Evolutionary conservation across 2,329 filamentous ascomycete genomes (phyloP).

Genomic region (Colletotrichum spinosum): DNA sequence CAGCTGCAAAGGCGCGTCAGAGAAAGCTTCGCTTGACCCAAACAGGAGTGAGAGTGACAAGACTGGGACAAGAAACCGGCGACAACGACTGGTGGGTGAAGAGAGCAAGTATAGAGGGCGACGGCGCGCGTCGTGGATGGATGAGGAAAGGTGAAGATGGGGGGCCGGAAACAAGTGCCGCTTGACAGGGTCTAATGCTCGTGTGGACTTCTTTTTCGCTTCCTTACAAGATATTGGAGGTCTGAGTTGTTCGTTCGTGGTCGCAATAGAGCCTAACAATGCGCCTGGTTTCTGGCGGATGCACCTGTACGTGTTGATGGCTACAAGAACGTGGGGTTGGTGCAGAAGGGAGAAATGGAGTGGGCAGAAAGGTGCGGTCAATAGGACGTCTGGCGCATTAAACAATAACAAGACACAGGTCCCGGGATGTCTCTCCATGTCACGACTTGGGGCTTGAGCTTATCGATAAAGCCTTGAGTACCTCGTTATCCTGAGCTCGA

Average conservation of each 20-base stretch:
- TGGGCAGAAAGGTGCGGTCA: slow-evolving; percentile 40
- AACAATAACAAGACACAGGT: slow-evolving; percentile 36
- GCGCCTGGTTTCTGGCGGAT: slow-evolving; percentile 39
- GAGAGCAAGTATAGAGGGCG: slow-evolving; percentile 21
- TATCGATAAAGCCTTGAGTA: slow-evolving; percentile 25
- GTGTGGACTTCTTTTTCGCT: not conserved
- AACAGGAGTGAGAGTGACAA: slow-evolving; percentile 26
- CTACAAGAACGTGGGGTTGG: slow-evolving; percentile 52
- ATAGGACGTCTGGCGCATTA: slow-evolving; percentile 36
- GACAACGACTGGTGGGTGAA: slow-evolving; percentile 26
- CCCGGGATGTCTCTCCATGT: slow-evolving; percentile 21
- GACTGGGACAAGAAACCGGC: slow-evolving; percentile 19
- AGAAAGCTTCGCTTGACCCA: slow-evolving; percentile 41
- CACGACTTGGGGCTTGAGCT: not conserved
- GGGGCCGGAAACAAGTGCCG: slow-evolving; percentile 26
- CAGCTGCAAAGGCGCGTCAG: slow-evolving; percentile 54
- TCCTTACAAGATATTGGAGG: slow-evolving; percentile 32
- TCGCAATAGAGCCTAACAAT: slow-evolving; percentile 38
- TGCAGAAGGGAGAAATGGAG: slow-evolving; percentile 47
- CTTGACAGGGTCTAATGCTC: slow-evolving; percentile 24
- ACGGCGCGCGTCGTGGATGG: slow-evolving; percentile 29
- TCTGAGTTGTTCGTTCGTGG: slow-evolving; percentile 39
- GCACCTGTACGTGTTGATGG: slow-evolving; percentile 41
- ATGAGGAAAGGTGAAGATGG: slow-evolving; percentile 27
- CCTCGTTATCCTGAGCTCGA: not conserved